phyloP scores from a whole-genome alignment of 768 basidiomycete species.

The Hydnum rufescens region DNA sequence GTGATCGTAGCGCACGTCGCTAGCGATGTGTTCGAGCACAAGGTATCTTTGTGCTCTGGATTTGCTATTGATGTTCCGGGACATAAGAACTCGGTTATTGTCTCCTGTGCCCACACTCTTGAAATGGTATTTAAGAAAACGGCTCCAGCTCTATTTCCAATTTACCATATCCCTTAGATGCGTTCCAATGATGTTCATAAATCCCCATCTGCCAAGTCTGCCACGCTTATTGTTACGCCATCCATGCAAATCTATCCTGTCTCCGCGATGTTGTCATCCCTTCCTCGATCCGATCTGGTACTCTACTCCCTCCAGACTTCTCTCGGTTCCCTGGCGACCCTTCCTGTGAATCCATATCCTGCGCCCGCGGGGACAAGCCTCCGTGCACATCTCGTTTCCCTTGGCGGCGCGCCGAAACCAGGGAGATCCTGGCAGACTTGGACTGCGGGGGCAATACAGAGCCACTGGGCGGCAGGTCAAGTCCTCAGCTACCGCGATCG shows the following conservation, averaged over 20 bases:
- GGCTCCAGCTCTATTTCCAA: neutral
- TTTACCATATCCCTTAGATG: conserved; percentile 15
- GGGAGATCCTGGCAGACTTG: neutral
- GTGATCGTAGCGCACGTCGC: conserved; percentile 35
- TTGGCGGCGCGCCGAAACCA: neutral
- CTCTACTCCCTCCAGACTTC: conserved; percentile 20
- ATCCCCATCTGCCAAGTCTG: conserved; percentile 19
- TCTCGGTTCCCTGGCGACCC: conserved; percentile 19
- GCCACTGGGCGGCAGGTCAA: conserved; percentile 31
- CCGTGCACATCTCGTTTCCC: conserved; percentile 31
- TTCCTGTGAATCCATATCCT: conserved; percentile 48
- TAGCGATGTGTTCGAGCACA: conserved; percentile 21
- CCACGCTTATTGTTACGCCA: conserved; percentile 18
- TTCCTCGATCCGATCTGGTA: conserved; percentile 38
- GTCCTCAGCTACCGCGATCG: conserved; percentile 41
- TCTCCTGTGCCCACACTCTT: conserved; percentile 44
- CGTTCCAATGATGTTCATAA: conserved; percentile 19
- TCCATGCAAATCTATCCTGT: conserved; percentile 22
- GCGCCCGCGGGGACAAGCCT: conserved; percentile 26
- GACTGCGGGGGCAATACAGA: conserved; percentile 17
- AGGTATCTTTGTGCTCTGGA: conserved; percentile 34
- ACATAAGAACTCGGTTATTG: conserved; percentile 17
- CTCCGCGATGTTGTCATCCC: conserved; percentile 29
- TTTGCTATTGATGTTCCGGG: conserved; percentile 26
- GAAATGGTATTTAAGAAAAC: conserved; percentile 25